Base-by-base conservation (phyloP, 441 rosid genomes). In the Rhodomyrtus psidioides region DNA sequence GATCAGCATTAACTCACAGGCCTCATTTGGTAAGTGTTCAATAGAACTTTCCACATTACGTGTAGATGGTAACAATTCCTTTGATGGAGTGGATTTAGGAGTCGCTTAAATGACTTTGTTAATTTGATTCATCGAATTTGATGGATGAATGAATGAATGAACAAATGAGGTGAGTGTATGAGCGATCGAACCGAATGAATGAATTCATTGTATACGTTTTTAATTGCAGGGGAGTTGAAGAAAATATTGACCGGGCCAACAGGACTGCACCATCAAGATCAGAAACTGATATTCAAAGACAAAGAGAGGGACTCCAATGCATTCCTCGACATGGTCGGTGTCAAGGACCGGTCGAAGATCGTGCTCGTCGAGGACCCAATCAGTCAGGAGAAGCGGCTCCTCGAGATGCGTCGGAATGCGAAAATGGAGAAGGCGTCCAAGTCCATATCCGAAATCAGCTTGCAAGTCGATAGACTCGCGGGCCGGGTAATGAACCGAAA, bases 301-400 rank as follows among this genome's bases (percentile, higher is more conserved):
- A 97, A 94, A 89, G 99, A 96, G 88, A 95, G 99, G 86, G 99
- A 95, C 86, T 97, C 99, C 27, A 96, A 93, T 9, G 91, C 93
- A 19, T 97, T 95, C 86, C 97, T 97, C 9, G 99, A 97, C 86
- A 91, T 91, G 4, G 93, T 91, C 1, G 99, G 99, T 24, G 98
- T 97, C 44, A 96, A 95, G 88, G 99, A 97, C 91, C 91, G 92
- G 88, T 96, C 99, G 23, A 97, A 96, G 89, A 92, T 97, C 83
- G 97, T 94, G 86, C 93, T 97, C 27, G 54, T 92, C 1, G 99
- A 96, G 89, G 99, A 96, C 88, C 95, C 98, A 2, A 90, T 96
- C 79, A 94, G 98, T 83, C 99, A 95, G 85, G 99, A 97, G 89
- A 95, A 91, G 88, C 93, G 99, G 27, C 87, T 91, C 8, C 88